phyloP scores from a whole-genome alignment of 1,284 basidiomycete species.

The Cryptococcus sp. region DNA sequence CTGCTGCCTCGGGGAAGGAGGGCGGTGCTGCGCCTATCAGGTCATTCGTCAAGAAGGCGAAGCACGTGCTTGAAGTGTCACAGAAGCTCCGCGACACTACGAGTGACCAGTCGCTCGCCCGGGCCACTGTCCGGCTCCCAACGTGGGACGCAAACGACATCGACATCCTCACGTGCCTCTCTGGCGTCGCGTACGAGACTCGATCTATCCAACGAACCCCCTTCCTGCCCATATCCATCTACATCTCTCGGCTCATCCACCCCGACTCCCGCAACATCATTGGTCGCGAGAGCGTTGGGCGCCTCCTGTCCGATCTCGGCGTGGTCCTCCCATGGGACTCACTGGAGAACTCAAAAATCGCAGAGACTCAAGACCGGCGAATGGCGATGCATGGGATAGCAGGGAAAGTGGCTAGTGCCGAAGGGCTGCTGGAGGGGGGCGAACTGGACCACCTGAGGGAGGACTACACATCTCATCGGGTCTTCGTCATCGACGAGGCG shows the following conservation, averaged over 20 bases:
- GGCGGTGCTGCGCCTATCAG: slow-evolving; percentile 50
- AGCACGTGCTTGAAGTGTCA: slow-evolving; percentile 49
- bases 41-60: slow-evolving; percentile 61
- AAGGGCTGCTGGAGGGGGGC: slow-evolving; percentile 44
- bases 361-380: slow-evolving; percentile 23
- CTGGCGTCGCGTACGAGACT: slow-evolving; percentile 58
- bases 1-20: slow-evolving; percentile 30
- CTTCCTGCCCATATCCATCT: slow-evolving; percentile 57
- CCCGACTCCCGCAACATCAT: slow-evolving; percentile 49
- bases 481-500: slow-evolving; percentile 86
- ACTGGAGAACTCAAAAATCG: slow-evolving; percentile 37
- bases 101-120: slow-evolving; percentile 27
- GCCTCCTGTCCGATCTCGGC: slow-evolving; percentile 64
- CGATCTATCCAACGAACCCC: slow-evolving; percentile 65
- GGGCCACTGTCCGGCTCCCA: slow-evolving; percentile 25
- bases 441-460: slow-evolving; percentile 55
- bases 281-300: slow-evolving; percentile 51
- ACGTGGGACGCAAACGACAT: slow-evolving; percentile 61
- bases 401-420: slow-evolving; percentile 15
- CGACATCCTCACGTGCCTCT: slow-evolving; percentile 65
- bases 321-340: slow-evolving; percentile 68
- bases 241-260: slow-evolving; percentile 62
- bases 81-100: slow-evolving; percentile 31
- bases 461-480: slow-evolving; percentile 77
- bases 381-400: slow-evolving; percentile 25